Evolutionary conservation across 495 filamentous ascomycete species (phyloP).

Genomic region (Xylaria bambusicola): DNA sequence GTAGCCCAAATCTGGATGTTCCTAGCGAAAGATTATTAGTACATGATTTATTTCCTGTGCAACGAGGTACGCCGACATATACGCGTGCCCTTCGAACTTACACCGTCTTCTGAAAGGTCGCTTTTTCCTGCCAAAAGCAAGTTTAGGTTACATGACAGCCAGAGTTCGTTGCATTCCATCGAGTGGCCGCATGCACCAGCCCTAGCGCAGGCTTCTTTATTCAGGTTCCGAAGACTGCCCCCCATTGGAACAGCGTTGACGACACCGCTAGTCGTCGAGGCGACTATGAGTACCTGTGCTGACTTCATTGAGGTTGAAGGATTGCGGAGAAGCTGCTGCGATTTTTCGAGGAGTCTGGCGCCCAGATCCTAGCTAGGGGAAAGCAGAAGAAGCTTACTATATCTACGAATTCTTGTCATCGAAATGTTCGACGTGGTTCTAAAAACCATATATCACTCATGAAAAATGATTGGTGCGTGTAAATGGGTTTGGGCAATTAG

Average conservation of each 20-base stretch:
- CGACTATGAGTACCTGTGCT: not conserved
- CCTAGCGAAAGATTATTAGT: not conserved
- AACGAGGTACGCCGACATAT: not conserved
- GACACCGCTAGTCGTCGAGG: not conserved
- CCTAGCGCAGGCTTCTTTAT: slow-evolving; percentile 8
- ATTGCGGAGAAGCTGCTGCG: not conserved
- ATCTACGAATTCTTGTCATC: not conserved
- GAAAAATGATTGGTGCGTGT: slow-evolving; percentile 1
- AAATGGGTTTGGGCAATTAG: slow-evolving; percentile 1
- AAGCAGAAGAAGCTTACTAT: not conserved
- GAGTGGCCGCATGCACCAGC: slow-evolving; percentile 8
- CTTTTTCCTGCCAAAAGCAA: slow-evolving; percentile 5
- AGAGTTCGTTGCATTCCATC: slow-evolving; percentile 11
- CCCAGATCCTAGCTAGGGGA: not conserved
- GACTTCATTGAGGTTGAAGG: not conserved
- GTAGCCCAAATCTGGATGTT: slow-evolving; percentile 9
- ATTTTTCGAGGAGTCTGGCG: not conserved
- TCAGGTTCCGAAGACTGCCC: slow-evolving; percentile 9
- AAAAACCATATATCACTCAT: not conserved
- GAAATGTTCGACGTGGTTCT: not conserved
- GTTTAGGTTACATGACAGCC: slow-evolving; percentile 14
- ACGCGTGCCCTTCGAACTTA: not conserved
- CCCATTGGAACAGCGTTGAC: slow-evolving; percentile 8
- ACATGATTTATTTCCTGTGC: not conserved
- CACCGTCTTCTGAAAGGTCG: slow-evolving; percentile 5